Base-by-base conservation (phyloP, 1,284 basidiomycete species). In the Coniferiporia sulphurascens region DNA sequence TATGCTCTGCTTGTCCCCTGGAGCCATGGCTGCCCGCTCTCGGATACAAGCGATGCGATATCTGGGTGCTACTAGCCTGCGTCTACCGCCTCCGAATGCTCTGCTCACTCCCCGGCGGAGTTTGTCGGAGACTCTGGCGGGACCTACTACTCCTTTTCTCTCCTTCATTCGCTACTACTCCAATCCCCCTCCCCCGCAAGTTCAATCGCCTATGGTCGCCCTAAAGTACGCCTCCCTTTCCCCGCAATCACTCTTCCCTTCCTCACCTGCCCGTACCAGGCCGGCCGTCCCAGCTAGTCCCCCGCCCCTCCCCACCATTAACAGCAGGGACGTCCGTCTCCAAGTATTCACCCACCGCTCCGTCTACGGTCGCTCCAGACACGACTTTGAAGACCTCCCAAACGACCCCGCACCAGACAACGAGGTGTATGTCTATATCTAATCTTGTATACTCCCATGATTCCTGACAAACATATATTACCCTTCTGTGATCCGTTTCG, bases 261-360 rank as follows among this genome's bases (percentile, higher is more conserved):
- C n/a, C 3, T 43, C 2, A 43, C n/a, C 41, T 43, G 12, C 41
- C 3, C 10, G 41, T 43, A 35, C 3, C n/a, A 62, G 60, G 21
- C 51, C 48, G 9, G 49, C 58, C 17, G 21, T 58, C 12, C 34
- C 55, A 7, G 35, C 15, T 12, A 49, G 48, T 65, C 52, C 75
- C 6, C 85, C 85, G 8, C 71, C 74, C 7, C 74, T 86, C 2
- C 85, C 85, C 0, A 65, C 70, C 34, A 83, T 88, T 62, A 60
- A 68, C 9, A 72, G 75, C 3, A 66, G 71, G 0, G 72, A 68
- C 1, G 76, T 86, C 49, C 72, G 73, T 46, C 68, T 67, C 48
- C 82, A 80, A 65, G 79, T 89, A 1, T 90, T 87, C 69, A 91
- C 89, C 2, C 88, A 91, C 66, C 83, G 88, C 36, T 86, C 84